Evolutionary conservation across 345 rosid species (phyloP).

Genomic region (Lumnitzera racemosa): DNA sequence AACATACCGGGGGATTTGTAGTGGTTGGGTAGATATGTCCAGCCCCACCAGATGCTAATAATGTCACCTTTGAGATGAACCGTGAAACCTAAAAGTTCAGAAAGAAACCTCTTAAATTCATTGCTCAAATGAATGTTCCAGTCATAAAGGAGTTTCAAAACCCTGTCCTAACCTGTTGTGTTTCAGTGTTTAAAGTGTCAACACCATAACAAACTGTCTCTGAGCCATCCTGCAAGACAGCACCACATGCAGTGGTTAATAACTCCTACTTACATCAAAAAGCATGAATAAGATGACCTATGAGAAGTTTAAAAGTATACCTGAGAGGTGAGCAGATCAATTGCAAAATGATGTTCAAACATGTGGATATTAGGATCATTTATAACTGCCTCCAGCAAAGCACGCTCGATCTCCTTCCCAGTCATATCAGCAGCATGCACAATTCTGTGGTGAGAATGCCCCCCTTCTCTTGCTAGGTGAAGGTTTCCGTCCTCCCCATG

Average conservation of each 20-base stretch:
- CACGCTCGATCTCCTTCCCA: conserved; percentile 95
- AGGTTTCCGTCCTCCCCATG: conserved; percentile 92
- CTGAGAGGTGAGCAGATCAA: conserved; percentile 90
- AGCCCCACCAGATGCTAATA: conserved; percentile 97
- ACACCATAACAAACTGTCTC: conserved; percentile 79
- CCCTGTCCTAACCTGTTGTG: conserved; percentile 53
- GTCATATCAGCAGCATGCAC: conserved; percentile 99
- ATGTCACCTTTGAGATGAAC: conserved; percentile 83
- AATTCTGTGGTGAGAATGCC: conserved; percentile 88
- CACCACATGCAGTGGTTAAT: conserved; percentile 6
- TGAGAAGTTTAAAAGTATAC: conserved; percentile 19
- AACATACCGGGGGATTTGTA: conserved; percentile 76
- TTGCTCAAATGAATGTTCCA: conserved; percentile 4
- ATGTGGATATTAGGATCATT: conserved; percentile 70
- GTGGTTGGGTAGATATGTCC: conserved; percentile 96
- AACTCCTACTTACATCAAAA: background rate
- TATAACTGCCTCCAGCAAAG: conserved; percentile 71
- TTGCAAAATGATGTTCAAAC: conserved; percentile 83
- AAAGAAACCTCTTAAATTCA: background rate
- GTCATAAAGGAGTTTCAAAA: background rate
- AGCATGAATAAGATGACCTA: background rate
- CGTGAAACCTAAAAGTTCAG: conserved; percentile 53
- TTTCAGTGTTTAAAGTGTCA: conserved; percentile 77
- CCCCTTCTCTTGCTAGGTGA: conserved; percentile 96
- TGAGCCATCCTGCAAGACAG: conserved; percentile 52